These are phyloP conservation scores for Salix purpurea DNA, from an alignment of 345 rosid species.

Conservation along the genomic window DNA sequence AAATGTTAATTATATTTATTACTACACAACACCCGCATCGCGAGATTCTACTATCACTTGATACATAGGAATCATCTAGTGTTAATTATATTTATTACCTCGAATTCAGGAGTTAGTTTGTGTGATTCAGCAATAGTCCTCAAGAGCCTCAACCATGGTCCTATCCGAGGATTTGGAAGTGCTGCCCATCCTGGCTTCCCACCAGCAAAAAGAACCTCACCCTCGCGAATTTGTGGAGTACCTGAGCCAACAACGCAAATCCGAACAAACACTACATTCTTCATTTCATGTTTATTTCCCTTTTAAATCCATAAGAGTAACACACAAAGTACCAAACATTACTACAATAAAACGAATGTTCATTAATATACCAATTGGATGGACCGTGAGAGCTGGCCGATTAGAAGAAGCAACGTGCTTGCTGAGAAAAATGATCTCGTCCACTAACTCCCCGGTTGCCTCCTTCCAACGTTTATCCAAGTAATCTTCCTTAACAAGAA, in stretches of 20 bases:
- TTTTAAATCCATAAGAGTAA: background rate
- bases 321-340: background rate
- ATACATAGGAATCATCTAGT: no score
- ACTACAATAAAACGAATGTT: background rate
- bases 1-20: no score
- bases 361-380: slow-evolving; percentile 62
- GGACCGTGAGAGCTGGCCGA: slow-evolving; percentile 87
- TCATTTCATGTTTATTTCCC: background rate
- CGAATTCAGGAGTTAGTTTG: slow-evolving; percentile 86
- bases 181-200: slow-evolving; percentile 96
- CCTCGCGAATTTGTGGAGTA: slow-evolving; percentile 86
- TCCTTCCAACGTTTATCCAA: slow-evolving; percentile 83
- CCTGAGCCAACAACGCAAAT: slow-evolving; percentile 36
- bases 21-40: slow-evolving; percentile 17
- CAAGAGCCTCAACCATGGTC: slow-evolving; percentile 82
- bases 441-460: slow-evolving; percentile 69
- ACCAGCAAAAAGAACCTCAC: slow-evolving; percentile 77
- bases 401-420: slow-evolving; percentile 87
- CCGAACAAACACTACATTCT: background rate
- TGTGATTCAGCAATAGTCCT: slow-evolving; percentile 63
- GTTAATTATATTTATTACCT: slow-evolving; percentile 35
- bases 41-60: no score
- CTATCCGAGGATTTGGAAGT: slow-evolving; percentile 74
- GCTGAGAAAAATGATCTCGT: slow-evolving; percentile 85
- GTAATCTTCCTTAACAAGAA: slow-evolving; percentile 72